Evolutionary conservation across 2,329 filamentous ascomycete species (phyloP).

Genomic region (Penicillium sp.): DNA sequence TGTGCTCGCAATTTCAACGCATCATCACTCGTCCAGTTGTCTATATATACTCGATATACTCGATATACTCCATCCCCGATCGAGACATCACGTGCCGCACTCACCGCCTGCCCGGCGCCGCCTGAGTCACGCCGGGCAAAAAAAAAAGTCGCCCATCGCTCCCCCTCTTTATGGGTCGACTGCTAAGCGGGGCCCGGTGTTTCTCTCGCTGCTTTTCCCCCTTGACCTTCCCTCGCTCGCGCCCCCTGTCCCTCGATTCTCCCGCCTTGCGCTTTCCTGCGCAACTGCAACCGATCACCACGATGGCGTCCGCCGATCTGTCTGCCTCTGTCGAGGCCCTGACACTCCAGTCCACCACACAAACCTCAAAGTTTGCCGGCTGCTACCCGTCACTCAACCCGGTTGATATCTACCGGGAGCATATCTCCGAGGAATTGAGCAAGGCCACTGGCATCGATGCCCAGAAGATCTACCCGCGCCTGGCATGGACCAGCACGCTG

Average conservation of each 20-base stretch:
- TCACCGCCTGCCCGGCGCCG: no score
- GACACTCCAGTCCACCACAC: constrained; percentile 40
- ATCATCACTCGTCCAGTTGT: no score
- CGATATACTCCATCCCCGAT: no score
- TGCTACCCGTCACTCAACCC: constrained; percentile 48
- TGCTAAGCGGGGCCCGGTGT: constrained; percentile 41
- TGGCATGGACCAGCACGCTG: constrained; percentile 46
- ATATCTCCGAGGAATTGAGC: constrained; percentile 45
- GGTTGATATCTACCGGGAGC: constrained; percentile 47
- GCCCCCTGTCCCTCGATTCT: constrained; percentile 9
- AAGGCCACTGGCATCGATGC: constrained; percentile 40
- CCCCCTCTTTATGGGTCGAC: constrained; percentile 41
- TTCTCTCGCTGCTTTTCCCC: constrained; percentile 18
- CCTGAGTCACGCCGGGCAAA: constrained; percentile 33
- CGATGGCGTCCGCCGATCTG: constrained; percentile 38
- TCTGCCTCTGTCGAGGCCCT: constrained; percentile 39
- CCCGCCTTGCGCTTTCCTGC: constrained; percentile 13
- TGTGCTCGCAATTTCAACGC: no score
- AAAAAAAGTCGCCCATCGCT: constrained; percentile 16
- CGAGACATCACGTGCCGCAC: constrained; percentile 30
- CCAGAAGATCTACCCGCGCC: constrained; percentile 39
- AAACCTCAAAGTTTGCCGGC: constrained; percentile 41
- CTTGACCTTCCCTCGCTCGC: constrained; percentile 5
- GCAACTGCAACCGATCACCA: constrained; percentile 19
- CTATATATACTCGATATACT: no score